These are phyloP conservation scores for Hypoxylon sp. DNA, from an alignment of 2,329 filamentous ascomycete genomes.

Conservation along the genomic window DNA sequence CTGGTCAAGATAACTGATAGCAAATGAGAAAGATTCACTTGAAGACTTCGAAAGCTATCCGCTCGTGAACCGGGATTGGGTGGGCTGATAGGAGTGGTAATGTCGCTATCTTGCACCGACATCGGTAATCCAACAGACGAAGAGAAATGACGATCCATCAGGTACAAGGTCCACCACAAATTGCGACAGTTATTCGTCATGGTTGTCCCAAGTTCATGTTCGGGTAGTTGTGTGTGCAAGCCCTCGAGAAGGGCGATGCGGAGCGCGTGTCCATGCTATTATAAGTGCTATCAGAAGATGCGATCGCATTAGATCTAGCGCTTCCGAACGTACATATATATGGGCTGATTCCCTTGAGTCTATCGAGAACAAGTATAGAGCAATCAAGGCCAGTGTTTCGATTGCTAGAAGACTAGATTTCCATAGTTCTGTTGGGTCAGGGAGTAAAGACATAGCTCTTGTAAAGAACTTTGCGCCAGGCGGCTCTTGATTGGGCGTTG, in stretches of 20 bases:
- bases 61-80: slow-evolving; percentile 41
- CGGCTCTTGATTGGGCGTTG: slow-evolving; percentile 28
- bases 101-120: slow-evolving; percentile 51
- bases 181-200: slow-evolving; percentile 48
- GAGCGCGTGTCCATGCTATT: slow-evolving; percentile 51
- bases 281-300: no score
- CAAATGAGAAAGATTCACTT: slow-evolving; percentile 49
- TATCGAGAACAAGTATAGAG: slow-evolving; percentile 51
- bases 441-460: slow-evolving; percentile 49
- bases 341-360: slow-evolving; percentile 49
- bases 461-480: slow-evolving; percentile 47
- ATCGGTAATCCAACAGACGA: slow-evolving; percentile 51
- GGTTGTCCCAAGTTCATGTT: slow-evolving; percentile 46
- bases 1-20: slow-evolving; percentile 49
- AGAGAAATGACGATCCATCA: slow-evolving; percentile 52
- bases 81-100: slow-evolving; percentile 47
- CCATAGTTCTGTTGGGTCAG: slow-evolving; percentile 47
- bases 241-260: slow-evolving; percentile 54
- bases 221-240: slow-evolving; percentile 51
- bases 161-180: slow-evolving; percentile 54
- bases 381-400: slow-evolving; percentile 49
- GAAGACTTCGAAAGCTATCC: slow-evolving; percentile 47
- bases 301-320: no score
- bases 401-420: slow-evolving; percentile 51
- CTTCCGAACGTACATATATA: slow-evolving; percentile 44